Conservation (phyloP, 1,139 yeast species). For the Magnusiomyces fungicola region DNA sequence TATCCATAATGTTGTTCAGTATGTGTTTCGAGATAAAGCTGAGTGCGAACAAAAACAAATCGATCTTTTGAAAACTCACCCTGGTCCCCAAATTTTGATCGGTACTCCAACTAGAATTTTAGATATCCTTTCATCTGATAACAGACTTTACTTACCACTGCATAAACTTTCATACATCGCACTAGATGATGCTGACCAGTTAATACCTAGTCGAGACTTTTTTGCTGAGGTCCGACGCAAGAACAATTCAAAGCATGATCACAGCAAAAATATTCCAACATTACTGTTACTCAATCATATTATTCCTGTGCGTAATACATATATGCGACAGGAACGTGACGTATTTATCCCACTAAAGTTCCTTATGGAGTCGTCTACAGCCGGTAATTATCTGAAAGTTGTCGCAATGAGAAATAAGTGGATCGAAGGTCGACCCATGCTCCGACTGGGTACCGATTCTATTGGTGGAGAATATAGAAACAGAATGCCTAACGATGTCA, state of each 20-base stretch:
- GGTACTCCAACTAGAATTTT: conserved; percentile 86
- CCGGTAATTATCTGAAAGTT: conserved; percentile 14
- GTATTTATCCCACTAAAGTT: conserved; percentile 16
- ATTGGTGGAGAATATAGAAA: conserved; percentile 2
- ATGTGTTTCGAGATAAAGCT: conserved; percentile 74
- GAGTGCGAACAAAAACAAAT: conserved; percentile 62
- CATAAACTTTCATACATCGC: conserved; percentile 20
- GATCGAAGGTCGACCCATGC: conserved; percentile 15
- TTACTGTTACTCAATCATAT: conserved; percentile 20
- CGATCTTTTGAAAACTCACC: conserved; percentile 53
- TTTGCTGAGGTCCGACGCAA: background rate
- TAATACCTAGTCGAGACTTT: conserved; percentile 13
- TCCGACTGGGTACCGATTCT: conserved; percentile 15
- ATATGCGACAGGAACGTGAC: conserved; percentile 12
- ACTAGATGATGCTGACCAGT: conserved; percentile 22
- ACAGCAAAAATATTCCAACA: conserved; percentile 11
- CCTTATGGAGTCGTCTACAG: conserved; percentile 18
- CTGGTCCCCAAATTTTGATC: conserved; percentile 69
- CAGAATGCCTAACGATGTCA: conserved; percentile 9
- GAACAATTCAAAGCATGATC: background rate
- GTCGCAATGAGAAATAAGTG: conserved; percentile 14
- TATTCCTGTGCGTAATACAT: conserved; percentile 19
- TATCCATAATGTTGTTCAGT: conserved; percentile 35
- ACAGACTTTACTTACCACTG: conserved; percentile 17
- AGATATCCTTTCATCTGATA: conserved; percentile 46